phyloP scores from a whole-genome alignment of 2,329 filamentous ascomycete genomes.

The Ambrosiella cleistominuta region DNA sequence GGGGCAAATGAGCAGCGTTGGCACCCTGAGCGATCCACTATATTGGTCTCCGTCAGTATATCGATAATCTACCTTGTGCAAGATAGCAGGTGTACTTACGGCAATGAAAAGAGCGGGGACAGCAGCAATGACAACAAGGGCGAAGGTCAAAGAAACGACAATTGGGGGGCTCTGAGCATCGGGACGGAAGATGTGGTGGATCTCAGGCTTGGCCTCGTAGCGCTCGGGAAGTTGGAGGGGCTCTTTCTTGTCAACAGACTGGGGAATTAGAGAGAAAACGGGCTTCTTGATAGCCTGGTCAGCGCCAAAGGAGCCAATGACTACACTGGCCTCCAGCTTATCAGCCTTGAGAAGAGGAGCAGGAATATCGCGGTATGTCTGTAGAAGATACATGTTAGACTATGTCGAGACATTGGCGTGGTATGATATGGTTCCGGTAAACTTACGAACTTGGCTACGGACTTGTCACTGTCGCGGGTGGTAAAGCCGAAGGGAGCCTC shows the following conservation, averaged over 20 bases:
- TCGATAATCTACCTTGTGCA: neutral
- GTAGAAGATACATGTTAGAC: slow-evolving; percentile 12
- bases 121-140: slow-evolving; percentile 51
- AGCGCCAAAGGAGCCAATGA: slow-evolving; percentile 74
- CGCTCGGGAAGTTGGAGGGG: slow-evolving; percentile 56
- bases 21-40: slow-evolving; percentile 71
- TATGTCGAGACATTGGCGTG: slow-evolving; percentile 13
- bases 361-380: slow-evolving; percentile 84
- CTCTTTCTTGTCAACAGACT: slow-evolving; percentile 43
- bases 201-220: slow-evolving; percentile 70
- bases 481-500: slow-evolving; percentile 75
- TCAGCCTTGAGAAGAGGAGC: slow-evolving; percentile 55
- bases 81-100: slow-evolving; percentile 31
- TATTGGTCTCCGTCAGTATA: neutral
- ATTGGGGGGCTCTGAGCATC: slow-evolving; percentile 68
- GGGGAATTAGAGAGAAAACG: slow-evolving; percentile 56
- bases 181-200: slow-evolving; percentile 74
- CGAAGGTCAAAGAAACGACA: slow-evolving; percentile 62
- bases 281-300: slow-evolving; percentile 48
- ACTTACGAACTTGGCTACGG: slow-evolving; percentile 65
- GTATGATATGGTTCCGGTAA: neutral
- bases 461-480: slow-evolving; percentile 78
- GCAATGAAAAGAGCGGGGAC: slow-evolving; percentile 55
- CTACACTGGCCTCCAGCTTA: slow-evolving; percentile 58
- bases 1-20: slow-evolving; percentile 61